A percentile compares a stretch with the other conserved stretches of the same genome.
phyloP scores from a whole-genome alignment of 148 eudicot species.

The Chenopodium quinoa region DNA sequence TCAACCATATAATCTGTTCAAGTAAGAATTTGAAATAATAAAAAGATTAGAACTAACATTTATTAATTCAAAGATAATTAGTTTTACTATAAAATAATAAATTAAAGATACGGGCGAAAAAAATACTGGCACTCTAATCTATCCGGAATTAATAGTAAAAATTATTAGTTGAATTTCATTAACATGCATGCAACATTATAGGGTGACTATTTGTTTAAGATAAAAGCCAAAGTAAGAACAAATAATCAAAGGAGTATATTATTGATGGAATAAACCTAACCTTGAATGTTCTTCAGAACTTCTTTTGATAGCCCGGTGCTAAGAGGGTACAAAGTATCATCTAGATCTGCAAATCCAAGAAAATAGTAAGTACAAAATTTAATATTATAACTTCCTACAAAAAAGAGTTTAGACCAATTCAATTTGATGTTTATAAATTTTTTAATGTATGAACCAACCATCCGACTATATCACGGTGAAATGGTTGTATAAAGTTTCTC shows the following conservation, averaged over 20 bases:
- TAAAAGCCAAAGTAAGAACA: no score
- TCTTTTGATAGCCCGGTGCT: slow-evolving; percentile 61
- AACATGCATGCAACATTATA: no score
- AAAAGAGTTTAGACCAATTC: not conserved
- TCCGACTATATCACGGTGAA: not conserved
- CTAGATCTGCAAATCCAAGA: slow-evolving; percentile 58
- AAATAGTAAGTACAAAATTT: not conserved
- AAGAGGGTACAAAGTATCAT: slow-evolving; percentile 82
- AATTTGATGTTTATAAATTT: not conserved
- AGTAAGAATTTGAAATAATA: not conserved
- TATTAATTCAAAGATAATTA: no score
- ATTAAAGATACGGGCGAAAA: no score
- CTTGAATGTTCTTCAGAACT: slow-evolving; percentile 64
- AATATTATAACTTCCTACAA: not conserved
- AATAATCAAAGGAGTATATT: no score
- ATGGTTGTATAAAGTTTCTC: no score
- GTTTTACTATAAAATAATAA: no score
- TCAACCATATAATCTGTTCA: slow-evolving; percentile 73
- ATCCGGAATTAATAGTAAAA: no score
- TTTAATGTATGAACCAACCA: not conserved
- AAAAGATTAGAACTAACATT: not conserved
- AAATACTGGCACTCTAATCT: no score
- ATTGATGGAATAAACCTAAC: slow-evolving; percentile 28
- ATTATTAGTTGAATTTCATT: no score
- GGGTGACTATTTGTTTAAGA: no score